A percentile compares a stretch with the other conserved stretches of the same genome.
Evolutionary conservation across 1,284 basidiomycete genomes (phyloP).

Genomic region (Xerocomus alliaceus): DNA sequence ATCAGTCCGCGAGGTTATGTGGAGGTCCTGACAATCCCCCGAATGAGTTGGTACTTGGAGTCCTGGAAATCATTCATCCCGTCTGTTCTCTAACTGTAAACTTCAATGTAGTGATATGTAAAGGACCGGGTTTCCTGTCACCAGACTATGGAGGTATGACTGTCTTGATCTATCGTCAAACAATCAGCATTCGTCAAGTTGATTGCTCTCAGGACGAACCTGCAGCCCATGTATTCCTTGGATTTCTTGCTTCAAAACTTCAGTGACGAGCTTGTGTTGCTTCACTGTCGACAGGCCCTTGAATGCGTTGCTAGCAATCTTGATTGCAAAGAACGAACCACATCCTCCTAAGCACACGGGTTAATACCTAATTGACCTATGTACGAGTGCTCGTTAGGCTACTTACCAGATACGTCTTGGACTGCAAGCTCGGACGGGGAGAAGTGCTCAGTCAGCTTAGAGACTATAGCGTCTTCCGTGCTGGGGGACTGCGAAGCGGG

Average conservation of each 20-base stretch:
- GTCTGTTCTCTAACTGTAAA: conserved; percentile 14
- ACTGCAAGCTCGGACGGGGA: conserved; percentile 79
- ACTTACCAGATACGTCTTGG: conserved; percentile 87
- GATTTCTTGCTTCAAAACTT: conserved; percentile 89
- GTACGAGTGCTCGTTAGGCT: background rate
- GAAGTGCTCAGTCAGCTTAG: conserved; percentile 78
- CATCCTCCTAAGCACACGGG: conserved; percentile 78
- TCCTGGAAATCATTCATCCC: background rate
- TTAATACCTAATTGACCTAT: background rate
- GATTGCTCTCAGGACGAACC: conserved; percentile 53
- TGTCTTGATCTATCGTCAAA: conserved; percentile 37
- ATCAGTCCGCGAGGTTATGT: background rate
- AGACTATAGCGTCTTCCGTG: conserved; percentile 59
- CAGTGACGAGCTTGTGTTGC: conserved; percentile 92
- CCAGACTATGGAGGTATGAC: conserved; percentile 30
- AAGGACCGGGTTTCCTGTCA: background rate
- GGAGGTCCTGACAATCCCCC: background rate
- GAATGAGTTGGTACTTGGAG: background rate
- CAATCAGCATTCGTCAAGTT: conserved; percentile 9
- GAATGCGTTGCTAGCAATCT: conserved; percentile 85
- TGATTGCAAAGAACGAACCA: conserved; percentile 94
- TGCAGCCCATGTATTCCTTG: conserved; percentile 93
- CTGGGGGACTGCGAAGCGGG: conserved; percentile 22
- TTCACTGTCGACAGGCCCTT: conserved; percentile 88
- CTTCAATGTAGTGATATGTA: conserved; percentile 7